phyloP scores from a whole-genome alignment of 495 filamentous ascomycete genomes.

The Baudoinia panamericana region DNA sequence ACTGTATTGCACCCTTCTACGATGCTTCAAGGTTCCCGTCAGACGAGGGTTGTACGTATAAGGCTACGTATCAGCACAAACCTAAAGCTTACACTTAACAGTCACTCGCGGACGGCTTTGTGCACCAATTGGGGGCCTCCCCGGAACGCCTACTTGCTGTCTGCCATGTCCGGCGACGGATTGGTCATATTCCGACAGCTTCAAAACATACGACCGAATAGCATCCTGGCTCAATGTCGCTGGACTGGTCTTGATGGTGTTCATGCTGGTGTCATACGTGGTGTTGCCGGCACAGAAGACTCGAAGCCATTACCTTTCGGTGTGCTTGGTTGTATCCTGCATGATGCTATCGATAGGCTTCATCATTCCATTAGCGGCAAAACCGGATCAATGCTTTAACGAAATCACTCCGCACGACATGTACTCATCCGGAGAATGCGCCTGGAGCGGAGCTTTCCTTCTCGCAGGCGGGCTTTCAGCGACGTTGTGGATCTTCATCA shows the following conservation, averaged over 20 bases:
- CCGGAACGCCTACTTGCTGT: conserved; percentile 51
- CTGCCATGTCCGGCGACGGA: conserved; percentile 77
- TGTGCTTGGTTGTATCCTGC: conserved; percentile 64
- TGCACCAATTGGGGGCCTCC: conserved; percentile 32
- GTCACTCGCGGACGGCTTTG: conserved; percentile 57
- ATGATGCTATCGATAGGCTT: conserved; percentile 78
- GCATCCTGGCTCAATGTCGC: conserved; percentile 72
- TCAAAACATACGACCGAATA: conserved; percentile 46
- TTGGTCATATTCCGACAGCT: conserved; percentile 40
- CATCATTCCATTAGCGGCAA: conserved; percentile 72
- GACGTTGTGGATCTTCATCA: conserved; percentile 79
- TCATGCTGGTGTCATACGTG: conserved; percentile 70
- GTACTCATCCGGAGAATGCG: conserved; percentile 67
- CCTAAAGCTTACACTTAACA: conserved; percentile 29
- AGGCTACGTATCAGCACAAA: conserved; percentile 17
- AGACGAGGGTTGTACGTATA: conserved; percentile 50
- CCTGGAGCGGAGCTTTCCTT: conserved; percentile 74
- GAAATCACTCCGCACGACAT: conserved; percentile 89
- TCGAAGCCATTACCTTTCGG: conserved; percentile 80
- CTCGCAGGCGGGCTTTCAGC: conserved; percentile 72
- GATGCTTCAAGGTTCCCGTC: conserved; percentile 45
- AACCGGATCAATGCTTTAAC: conserved; percentile 75
- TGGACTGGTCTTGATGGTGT: conserved; percentile 55
- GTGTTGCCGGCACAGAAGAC: conserved; percentile 82
- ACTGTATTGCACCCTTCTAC: conserved; percentile 53